Evolutionary conservation across 805 yeast genomes (phyloP).

Genomic region (Cyberlindnera euphorbiiphila): DNA sequence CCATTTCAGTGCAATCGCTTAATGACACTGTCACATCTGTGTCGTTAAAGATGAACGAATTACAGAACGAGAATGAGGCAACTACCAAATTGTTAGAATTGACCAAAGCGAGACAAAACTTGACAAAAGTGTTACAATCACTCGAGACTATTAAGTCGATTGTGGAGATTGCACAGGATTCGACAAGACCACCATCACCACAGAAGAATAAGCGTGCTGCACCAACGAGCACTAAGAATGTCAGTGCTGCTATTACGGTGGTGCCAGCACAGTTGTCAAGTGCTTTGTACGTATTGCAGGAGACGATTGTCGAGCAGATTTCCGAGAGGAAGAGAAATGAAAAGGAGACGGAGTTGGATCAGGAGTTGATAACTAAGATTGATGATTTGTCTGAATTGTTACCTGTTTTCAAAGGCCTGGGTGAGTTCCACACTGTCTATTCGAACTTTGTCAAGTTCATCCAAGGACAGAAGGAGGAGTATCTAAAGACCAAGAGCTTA

Average conservation of each 20-base stretch:
- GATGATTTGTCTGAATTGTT: conserved; percentile 44
- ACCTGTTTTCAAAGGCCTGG: conserved; percentile 51
- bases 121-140: conserved; percentile 42
- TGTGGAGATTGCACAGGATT: conserved; percentile 28
- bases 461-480: conserved; percentile 33
- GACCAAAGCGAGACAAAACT: conserved; percentile 41
- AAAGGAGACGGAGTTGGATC: conserved; percentile 28
- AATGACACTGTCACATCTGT: conserved; percentile 41
- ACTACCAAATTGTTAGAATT: conserved; percentile 41
- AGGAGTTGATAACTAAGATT: conserved; percentile 39
- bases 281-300: conserved; percentile 43
- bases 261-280: conserved; percentile 31
- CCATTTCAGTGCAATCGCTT: conserved; percentile 53
- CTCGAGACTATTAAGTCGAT: conserved; percentile 43
- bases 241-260: conserved; percentile 12
- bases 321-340: conserved; percentile 24
- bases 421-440: conserved; percentile 47
- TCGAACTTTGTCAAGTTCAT: conserved; percentile 44
- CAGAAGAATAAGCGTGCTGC: conserved; percentile 13
- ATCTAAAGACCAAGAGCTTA: conserved; percentile 29
- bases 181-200: conserved; percentile 1
- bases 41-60: conserved; percentile 29
- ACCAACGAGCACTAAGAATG: conserved; percentile 19
- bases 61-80: conserved; percentile 23
- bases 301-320: conserved; percentile 43